A percentile compares a stretch with the other conserved stretches of the same genome.
These are phyloP conservation scores for Esteya vermicola DNA, from an alignment of 2,329 filamentous ascomycete species.

Conservation along the genomic window DNA sequence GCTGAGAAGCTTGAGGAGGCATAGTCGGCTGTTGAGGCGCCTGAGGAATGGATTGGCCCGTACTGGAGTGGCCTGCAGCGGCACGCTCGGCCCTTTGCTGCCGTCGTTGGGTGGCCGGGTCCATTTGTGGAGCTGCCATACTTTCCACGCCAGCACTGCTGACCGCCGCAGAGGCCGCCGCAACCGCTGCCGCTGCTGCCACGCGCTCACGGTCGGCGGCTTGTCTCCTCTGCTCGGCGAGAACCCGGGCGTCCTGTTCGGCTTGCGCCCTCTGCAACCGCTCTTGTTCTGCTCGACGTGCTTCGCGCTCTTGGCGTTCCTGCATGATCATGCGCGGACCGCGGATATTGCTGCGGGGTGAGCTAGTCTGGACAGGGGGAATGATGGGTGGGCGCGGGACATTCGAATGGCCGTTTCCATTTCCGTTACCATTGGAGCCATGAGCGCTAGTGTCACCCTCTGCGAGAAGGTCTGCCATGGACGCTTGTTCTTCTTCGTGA, in stretches of 20 bases:
- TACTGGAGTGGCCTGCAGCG: slow-evolving; percentile 5
- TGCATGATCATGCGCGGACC: slow-evolving; percentile 89
- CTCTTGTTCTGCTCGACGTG: slow-evolving; percentile 53
- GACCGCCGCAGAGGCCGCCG: too few relatives aligned
- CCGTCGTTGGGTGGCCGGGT: slow-evolving; percentile 19
- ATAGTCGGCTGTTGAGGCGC: slow-evolving; percentile 6
- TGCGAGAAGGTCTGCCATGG: slow-evolving; percentile 69
- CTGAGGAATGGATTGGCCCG: slow-evolving; percentile 2
- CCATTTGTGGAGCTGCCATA: slow-evolving; percentile 16
- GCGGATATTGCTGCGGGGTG: slow-evolving; percentile 50
- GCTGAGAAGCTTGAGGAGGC: not conserved
- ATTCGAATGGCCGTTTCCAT: slow-evolving; percentile 26
- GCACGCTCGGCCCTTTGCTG: slow-evolving; percentile 18
- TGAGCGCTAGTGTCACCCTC: slow-evolving; percentile 38
- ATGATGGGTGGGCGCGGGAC: slow-evolving; percentile 29
- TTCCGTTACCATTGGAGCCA: slow-evolving; percentile 39
- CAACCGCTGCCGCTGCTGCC: slow-evolving; percentile 24
- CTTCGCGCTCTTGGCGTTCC: slow-evolving; percentile 65
- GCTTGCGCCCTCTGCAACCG: slow-evolving; percentile 44
- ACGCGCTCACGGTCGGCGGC: slow-evolving; percentile 14
- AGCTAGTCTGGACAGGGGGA: slow-evolving; percentile 36
- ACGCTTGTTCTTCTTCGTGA: slow-evolving; percentile 72
- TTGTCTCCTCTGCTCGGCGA: slow-evolving; percentile 36
- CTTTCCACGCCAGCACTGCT: slow-evolving; percentile 12
- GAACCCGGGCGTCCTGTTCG: slow-evolving; percentile 38